Conservation (phyloP, 495 filamentous ascomycete species). For the Aspergillus campestris region DNA sequence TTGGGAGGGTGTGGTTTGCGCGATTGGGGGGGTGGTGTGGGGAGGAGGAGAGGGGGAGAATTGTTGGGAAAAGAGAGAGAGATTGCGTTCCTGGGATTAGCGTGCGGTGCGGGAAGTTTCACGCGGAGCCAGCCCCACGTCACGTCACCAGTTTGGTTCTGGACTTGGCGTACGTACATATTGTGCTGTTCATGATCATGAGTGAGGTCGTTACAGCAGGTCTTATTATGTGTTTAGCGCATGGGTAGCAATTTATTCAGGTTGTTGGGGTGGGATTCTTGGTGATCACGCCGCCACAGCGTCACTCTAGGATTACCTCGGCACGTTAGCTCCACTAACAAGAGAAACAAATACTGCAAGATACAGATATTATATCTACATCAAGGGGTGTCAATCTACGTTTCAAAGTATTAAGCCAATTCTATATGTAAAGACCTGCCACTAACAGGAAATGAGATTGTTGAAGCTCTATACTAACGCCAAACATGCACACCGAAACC, state of each 20-base stretch:
- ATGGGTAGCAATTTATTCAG: too few relatives aligned
- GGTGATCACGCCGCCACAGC: too few relatives aligned
- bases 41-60: conserved; percentile 11
- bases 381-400: too few relatives aligned
- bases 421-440: neutral
- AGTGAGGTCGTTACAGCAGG: too few relatives aligned
- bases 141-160: conserved; percentile 6
- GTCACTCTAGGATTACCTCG: too few relatives aligned
- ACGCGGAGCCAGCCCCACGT: conserved; percentile 31
- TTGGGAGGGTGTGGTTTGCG: too few relatives aligned
- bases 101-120: conserved; percentile 13
- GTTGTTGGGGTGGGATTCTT: too few relatives aligned
- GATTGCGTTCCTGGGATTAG: too few relatives aligned
- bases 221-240: too few relatives aligned
- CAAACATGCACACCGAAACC: neutral
- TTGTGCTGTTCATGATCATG: too few relatives aligned
- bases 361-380: neutral
- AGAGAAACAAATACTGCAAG: neutral
- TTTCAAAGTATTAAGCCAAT: too few relatives aligned
- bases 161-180: neutral
- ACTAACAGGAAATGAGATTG: neutral
- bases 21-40: conserved; percentile 1
- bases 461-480: conserved; percentile 9
- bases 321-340: too few relatives aligned
- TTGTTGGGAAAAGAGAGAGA: neutral